These are phyloP conservation scores for Diospyros kaki DNA, from an alignment of 148 eudicot genomes.

Conservation along the genomic window DNA sequence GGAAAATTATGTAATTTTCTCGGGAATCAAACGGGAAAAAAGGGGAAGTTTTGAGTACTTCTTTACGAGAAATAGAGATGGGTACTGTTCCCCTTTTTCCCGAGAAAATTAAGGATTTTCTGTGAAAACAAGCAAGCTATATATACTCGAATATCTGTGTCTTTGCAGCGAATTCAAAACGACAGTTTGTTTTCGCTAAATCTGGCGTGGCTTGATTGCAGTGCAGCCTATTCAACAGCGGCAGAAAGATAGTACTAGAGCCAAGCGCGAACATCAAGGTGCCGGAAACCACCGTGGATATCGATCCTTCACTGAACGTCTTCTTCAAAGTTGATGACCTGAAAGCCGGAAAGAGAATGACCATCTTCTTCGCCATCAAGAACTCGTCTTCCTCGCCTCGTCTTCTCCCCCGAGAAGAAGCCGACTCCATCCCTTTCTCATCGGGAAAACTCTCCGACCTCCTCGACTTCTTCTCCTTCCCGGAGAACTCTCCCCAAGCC, in stretches of 20 bases:
- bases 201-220: neutral
- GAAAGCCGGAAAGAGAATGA: conserved; percentile 31
- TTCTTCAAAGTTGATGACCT: conserved; percentile 44
- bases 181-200: neutral
- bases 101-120: too few species aligned
- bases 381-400: conserved; percentile 34
- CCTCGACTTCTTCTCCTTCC: conserved; percentile 27
- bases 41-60: too few species aligned
- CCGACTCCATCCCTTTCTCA: conserved; percentile 55
- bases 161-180: too few species aligned
- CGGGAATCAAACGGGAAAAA: too few species aligned
- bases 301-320: conserved; percentile 32
- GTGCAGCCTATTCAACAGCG: neutral
- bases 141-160: too few species aligned
- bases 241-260: too few species aligned
- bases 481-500: conserved; percentile 30
- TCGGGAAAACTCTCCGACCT: conserved; percentile 30
- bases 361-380: conserved; percentile 38
- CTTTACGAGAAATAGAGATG: too few species aligned
- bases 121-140: too few species aligned
- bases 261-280: too few species aligned
- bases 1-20: too few species aligned
- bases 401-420: conserved; percentile 42
- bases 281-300: neutral
- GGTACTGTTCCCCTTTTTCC: too few species aligned